Percentiles rank a stretch among this genome's conserved stretches.
Conservation (phyloP, 2,329 filamentous ascomycete genomes). For the Elsinoe ampelina region DNA sequence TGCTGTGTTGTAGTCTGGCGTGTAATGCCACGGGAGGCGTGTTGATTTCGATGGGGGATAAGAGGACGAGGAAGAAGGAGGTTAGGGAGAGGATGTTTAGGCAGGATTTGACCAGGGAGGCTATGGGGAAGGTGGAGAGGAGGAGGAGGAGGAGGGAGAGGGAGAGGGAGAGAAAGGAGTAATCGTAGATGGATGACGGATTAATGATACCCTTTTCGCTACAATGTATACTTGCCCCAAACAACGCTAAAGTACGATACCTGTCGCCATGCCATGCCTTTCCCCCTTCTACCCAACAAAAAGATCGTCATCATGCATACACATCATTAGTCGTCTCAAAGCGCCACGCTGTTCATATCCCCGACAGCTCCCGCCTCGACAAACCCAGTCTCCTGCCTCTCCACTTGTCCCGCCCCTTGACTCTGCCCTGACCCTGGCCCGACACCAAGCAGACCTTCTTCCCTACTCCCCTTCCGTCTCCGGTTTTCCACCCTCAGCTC, state of each 20-base stretch:
- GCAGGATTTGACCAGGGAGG: constrained; percentile 62
- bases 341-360: constrained; percentile 15
- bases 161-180: constrained; percentile 32
- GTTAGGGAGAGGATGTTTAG: constrained; percentile 67
- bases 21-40: constrained; percentile 70
- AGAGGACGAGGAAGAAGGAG: constrained; percentile 74
- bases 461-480: not conserved
- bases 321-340: constrained; percentile 3
- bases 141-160: constrained; percentile 12
- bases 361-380: constrained; percentile 15
- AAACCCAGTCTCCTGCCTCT: constrained; percentile 9
- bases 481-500: not conserved
- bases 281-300: not conserved
- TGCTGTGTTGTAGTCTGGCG: constrained; percentile 68
- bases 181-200: too few relatives aligned
- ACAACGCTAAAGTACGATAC: too few relatives aligned
- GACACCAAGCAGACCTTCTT: not conserved
- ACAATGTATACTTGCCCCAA: too few relatives aligned
- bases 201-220: too few relatives aligned
- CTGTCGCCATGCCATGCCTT: not conserved
- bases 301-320: not conserved
- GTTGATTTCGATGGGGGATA: constrained; percentile 66
- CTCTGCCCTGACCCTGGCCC: not conserved
- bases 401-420: constrained; percentile 3
- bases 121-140: constrained; percentile 49